Evolutionary conservation across 2,329 filamentous ascomycete species (phyloP), one percentile per base, ranked within the genome.

Genomic region (Pseudogymnoascus sp.): DNA sequence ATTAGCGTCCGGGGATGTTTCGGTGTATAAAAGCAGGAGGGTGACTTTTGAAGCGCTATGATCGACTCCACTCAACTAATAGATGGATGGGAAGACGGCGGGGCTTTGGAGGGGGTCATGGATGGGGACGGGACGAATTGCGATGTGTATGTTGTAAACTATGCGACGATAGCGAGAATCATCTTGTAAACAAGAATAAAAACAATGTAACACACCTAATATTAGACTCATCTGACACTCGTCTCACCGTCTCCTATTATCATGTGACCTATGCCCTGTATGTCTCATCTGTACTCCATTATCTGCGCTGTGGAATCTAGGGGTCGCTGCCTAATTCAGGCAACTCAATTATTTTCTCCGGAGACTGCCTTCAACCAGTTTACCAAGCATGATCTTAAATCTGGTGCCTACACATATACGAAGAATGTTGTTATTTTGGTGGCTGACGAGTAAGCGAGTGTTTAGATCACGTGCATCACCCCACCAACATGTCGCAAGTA

Each of bases 21-120:
- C 10, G 47, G 47, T 54, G 47, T 54, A 54, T 54, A 33, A 54
- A 54, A 54, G 47, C 47, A 54, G 21, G 26, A 26, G 47, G 47
- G 29, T 54, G 47, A 54, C 47, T 33, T 54, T 33, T 13, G 29
- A 33, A 54, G 47, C 29, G 26, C 29, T 54, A 33, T 54, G 47
- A 54, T 54, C 47, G 47, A 54, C 47, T 54, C 47, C 47, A 54
- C 47, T 54, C 47, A 54, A 54, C 47, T 54, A 54, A 54, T 54
- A 10, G 13, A 31, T 54, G 47, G 47, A 54, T 54, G 47, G 47
- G 47, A 54, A 21, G 47, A 54, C 47, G 47, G 29, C 47, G 47
- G 15, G 47, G 29, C 47, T 54, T 33, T 54, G 29, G 5, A 33
- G 29, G 29, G 7, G 47, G 47, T 54, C 47, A 29, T 54, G 47